These are phyloP conservation scores for Boletus edulis DNA, from an alignment of 768 basidiomycete genomes.

Conservation along the genomic window DNA sequence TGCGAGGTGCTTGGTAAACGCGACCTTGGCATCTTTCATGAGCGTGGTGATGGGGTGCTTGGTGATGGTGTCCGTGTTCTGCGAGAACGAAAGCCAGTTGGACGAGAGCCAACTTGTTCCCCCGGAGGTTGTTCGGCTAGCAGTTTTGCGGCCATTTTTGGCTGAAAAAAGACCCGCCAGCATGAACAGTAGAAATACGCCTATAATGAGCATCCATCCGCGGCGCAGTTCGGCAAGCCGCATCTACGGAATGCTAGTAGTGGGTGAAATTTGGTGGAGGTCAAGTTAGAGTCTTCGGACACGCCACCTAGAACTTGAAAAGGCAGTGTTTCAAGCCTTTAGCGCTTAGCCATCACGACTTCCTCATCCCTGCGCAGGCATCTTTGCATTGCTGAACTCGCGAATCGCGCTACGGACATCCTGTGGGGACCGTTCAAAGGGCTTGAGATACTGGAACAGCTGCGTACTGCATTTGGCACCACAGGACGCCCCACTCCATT, in stretches of 20 bases:
- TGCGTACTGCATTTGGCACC: too few relatives aligned
- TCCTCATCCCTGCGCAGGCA: conserved; percentile 38
- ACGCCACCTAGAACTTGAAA: neutral
- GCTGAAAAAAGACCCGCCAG: conserved; percentile 47
- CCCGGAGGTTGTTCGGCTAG: neutral
- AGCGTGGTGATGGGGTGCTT: conserved; percentile 82
- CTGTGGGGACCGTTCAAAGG: conserved; percentile 55
- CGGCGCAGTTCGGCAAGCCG: conserved; percentile 16
- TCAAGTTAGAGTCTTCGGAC: neutral
- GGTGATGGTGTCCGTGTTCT: neutral
- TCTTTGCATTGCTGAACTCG: conserved; percentile 62
- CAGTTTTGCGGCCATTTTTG: conserved; percentile 19
- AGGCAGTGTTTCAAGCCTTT: too few relatives aligned
- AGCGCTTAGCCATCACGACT: neutral
- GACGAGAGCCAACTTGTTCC: conserved; percentile 16
- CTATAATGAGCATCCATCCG: conserved; percentile 41
- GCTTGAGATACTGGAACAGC: conserved; percentile 51
- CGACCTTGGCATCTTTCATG: conserved; percentile 79
- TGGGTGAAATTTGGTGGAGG: neutral
- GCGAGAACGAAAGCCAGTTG: neutral
- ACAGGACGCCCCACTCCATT: too few relatives aligned
- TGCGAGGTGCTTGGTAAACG: conserved; percentile 61
- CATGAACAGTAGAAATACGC: conserved; percentile 47
- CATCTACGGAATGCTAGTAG: conserved; percentile 11
- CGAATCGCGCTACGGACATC: conserved; percentile 53